Conservation (phyloP, 306 rosid genomes). For the Prunus mongolica region DNA sequence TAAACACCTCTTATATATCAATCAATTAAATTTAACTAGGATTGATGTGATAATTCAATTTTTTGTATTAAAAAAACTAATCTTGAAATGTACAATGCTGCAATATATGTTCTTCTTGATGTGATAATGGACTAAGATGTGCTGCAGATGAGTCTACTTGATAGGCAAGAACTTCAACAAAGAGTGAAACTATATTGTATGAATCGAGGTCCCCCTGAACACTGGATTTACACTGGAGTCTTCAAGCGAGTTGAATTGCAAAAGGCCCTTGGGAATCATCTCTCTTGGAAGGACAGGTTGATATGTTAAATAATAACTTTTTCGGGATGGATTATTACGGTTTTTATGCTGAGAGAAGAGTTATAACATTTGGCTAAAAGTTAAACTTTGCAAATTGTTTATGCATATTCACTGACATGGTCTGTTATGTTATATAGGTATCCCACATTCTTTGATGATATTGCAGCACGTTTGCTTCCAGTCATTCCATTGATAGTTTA, state of each 20-base stretch:
- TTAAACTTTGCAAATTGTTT: not conserved
- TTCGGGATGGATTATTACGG: not conserved
- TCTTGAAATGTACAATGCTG: not conserved
- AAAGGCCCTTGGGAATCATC: constrained; percentile 95
- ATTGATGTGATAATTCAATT: not conserved
- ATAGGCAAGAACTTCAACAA: constrained; percentile 91
- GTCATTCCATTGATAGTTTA: constrained; percentile 87
- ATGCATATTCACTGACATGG: constrained; percentile 22
- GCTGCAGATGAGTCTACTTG: constrained; percentile 86
- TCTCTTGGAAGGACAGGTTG: constrained; percentile 94
- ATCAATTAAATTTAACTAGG: not conserved
- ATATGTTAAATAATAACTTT: constrained; percentile 13
- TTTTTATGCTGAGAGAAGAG: constrained; percentile 14
- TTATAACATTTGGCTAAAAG: not conserved
- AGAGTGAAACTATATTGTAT: constrained; percentile 56
- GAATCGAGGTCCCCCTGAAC: constrained; percentile 73
- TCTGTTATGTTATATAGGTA: constrained; percentile 48
- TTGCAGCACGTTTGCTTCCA: constrained; percentile 91
- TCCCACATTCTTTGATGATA: constrained; percentile 89
- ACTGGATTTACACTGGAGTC: constrained; percentile 67
- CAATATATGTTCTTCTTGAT: constrained; percentile 1
- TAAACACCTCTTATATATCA: not conserved
- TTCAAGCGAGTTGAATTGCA: constrained; percentile 79
- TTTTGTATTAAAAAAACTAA: not conserved
- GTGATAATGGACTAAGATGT: constrained; percentile 14